Percentiles rank a stretch among this genome's conserved stretches.
Conservation (phyloP, 2,329 filamentous ascomycete genomes). For the Diaporthe citrichinensis region DNA sequence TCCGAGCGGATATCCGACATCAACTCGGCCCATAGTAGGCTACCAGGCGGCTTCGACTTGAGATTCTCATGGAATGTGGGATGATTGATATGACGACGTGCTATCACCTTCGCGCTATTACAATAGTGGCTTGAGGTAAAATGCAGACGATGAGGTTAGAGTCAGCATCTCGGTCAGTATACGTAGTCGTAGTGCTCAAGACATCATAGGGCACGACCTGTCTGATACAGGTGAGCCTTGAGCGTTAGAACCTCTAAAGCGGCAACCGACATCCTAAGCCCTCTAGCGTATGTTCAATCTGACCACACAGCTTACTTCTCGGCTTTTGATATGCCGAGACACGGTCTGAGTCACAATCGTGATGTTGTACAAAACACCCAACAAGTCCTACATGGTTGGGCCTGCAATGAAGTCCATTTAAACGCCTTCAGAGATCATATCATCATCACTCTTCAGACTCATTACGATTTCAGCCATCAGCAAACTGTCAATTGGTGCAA, state of each 20-base stretch:
- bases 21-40: not conserved
- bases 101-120: not conserved
- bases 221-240: not conserved
- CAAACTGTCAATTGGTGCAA: not conserved
- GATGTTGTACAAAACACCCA: not conserved
- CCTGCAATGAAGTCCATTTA: not conserved
- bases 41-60: not conserved
- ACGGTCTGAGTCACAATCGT: conserved; percentile 12
- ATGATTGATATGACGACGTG: not conserved
- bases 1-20: not conserved
- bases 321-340: conserved; percentile 1
- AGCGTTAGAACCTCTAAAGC: not conserved
- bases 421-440: not conserved
- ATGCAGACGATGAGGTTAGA: not conserved
- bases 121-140: not conserved
- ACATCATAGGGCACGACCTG: not conserved
- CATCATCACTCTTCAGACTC: not conserved
- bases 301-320: not conserved
- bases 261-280: not conserved
- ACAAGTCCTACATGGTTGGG: not conserved
- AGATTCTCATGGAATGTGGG: not conserved
- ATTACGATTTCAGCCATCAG: not conserved
- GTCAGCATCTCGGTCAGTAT: not conserved
- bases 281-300: not conserved
- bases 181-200: not conserved